phyloP scores from a whole-genome alignment of 108 stramenopile genomes.

The Nitzschia inconspicua region DNA sequence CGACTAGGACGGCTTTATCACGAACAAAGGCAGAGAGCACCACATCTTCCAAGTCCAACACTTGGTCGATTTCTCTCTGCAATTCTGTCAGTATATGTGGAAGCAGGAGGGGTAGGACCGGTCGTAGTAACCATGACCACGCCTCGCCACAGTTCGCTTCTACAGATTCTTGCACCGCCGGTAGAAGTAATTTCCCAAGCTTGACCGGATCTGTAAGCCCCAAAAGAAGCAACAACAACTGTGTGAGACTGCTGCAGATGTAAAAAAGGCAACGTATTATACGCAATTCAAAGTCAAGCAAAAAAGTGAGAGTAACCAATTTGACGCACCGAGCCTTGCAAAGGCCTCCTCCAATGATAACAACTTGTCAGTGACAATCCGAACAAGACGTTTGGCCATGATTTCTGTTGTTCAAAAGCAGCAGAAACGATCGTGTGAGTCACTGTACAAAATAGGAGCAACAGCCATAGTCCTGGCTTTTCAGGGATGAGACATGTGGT shows the following conservation, averaged over 20 bases:
- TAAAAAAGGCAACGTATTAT: too few relatives aligned
- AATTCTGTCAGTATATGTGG: conserved; percentile 37
- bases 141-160: conserved; percentile 30
- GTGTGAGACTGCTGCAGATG: too few relatives aligned
- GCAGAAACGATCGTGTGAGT: too few relatives aligned
- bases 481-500: too few relatives aligned
- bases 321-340: too few relatives aligned
- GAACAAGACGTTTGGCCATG: conserved; percentile 67
- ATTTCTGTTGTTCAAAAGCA: too few relatives aligned
- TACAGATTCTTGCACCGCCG: conserved; percentile 45
- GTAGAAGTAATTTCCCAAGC: conserved; percentile 40
- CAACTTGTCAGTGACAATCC: conserved; percentile 60
- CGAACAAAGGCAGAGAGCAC: conserved; percentile 71
- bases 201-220: conserved; percentile 51
- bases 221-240: too few relatives aligned
- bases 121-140: conserved; percentile 32
- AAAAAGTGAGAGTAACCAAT: too few relatives aligned
- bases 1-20: conserved; percentile 73
- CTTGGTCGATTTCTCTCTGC: conserved; percentile 59
- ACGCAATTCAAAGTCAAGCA: too few relatives aligned
- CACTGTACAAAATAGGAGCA: too few relatives aligned
- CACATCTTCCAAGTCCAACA: conserved; percentile 59
- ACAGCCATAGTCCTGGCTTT: too few relatives aligned
- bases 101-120: conserved; percentile 53
- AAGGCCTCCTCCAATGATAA: conserved; percentile 67